Conservation (phyloP, 2,329 filamentous ascomycete species). For the Cadophora malorum region DNA sequence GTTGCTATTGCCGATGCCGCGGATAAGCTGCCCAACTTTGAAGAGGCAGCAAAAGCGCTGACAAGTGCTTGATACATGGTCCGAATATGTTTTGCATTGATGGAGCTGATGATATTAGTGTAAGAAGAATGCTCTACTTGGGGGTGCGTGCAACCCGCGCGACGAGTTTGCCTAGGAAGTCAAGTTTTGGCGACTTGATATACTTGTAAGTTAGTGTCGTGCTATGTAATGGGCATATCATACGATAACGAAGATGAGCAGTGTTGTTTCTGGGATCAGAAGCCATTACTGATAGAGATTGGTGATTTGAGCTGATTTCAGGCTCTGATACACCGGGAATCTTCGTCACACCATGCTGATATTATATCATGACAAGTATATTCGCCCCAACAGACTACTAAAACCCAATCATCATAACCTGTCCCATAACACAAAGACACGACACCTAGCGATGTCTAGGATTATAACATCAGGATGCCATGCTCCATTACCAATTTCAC, state of each 20-base stretch:
- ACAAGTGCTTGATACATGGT: neutral
- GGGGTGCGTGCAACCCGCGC: too few relatives aligned
- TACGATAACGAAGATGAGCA: neutral
- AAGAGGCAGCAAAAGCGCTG: conserved; percentile 49
- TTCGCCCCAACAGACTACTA: too few relatives aligned
- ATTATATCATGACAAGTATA: too few relatives aligned
- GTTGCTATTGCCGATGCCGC: conserved; percentile 54
- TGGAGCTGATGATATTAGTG: neutral
- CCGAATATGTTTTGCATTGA: neutral
- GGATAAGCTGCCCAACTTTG: conserved; percentile 61
- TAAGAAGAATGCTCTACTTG: neutral
- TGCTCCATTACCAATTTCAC: neutral
- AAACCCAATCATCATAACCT: too few relatives aligned
- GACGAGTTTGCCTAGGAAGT: too few relatives aligned
- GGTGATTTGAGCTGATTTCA: too few relatives aligned
- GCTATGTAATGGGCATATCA: neutral
- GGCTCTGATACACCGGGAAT: too few relatives aligned
- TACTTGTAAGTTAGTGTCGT: neutral
- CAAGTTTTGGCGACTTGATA: neutral
- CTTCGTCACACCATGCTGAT: too few relatives aligned
- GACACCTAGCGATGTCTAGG: too few relatives aligned
- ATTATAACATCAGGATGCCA: too few relatives aligned
- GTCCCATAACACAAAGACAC: too few relatives aligned
- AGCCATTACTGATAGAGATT: neutral
- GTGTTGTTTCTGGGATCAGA: neutral